Percentiles rank a stretch among this genome's conserved stretches.
Evolutionary conservation across 495 filamentous ascomycete species (phyloP).

Genomic region (Viridothelium virens): DNA sequence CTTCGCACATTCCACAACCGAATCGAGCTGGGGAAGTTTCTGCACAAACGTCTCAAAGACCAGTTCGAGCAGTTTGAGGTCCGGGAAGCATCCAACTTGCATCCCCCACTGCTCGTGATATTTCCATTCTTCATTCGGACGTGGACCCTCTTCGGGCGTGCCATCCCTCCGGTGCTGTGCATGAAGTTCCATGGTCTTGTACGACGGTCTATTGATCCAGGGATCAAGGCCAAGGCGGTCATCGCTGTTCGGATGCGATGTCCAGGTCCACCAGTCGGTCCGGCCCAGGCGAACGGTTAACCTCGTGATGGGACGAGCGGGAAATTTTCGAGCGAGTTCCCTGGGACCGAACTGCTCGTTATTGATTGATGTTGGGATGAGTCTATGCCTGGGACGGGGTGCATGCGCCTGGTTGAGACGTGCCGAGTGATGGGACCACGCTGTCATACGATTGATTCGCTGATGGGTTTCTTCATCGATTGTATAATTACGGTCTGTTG

Average conservation of each 20-base stretch:
- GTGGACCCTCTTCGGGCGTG: not conserved
- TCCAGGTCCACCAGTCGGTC: conserved; percentile 23
- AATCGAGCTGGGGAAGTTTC: conserved; percentile 20
- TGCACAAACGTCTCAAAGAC: conserved; percentile 19
- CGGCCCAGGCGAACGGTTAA: conserved; percentile 20
- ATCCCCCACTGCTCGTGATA: not conserved
- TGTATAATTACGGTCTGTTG: not conserved
- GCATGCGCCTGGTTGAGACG: not conserved
- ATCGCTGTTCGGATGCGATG: not conserved
- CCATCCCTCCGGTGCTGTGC: not conserved
- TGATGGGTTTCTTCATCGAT: conserved; percentile 6
- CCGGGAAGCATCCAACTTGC: conserved; percentile 10
- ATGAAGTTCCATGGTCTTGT: not conserved
- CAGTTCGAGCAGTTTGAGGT: conserved; percentile 16
- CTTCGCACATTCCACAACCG: conserved; percentile 22
- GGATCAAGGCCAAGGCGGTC: conserved; percentile 19
- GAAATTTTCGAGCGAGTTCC: not conserved
- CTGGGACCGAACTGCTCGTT: not conserved
- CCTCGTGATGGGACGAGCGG: conserved; percentile 17
- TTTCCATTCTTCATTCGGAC: not conserved
- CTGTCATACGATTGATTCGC: not conserved
- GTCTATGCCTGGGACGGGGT: not conserved
- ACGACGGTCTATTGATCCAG: not conserved
- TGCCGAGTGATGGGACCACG: not conserved
- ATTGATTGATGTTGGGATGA: not conserved